Evolutionary conservation across 2,329 filamentous ascomycete genomes (phyloP), one percentile per base, ranked within the genome.

Genomic region (Pseudogymnoascus sp.): DNA sequence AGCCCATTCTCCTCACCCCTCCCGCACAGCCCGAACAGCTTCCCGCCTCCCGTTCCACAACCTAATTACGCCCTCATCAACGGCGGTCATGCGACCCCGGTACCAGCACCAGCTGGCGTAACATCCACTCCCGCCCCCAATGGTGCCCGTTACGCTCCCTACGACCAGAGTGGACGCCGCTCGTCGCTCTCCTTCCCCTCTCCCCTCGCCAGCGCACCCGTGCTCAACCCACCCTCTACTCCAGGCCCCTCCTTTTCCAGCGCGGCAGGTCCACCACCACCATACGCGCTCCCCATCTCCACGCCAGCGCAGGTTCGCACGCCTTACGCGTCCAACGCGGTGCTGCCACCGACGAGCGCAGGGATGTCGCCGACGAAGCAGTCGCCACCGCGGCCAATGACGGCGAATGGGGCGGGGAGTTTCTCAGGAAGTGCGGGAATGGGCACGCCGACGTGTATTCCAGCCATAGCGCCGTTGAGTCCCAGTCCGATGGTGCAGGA

Each of bases 401-500:
- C 66, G 28, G 67, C 69, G 2, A 72, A 71, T 66, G 68, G 69
- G 5, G 21, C 50, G 7, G 38, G 31, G 42, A 70, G 63, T 44
- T 66, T 71, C 61, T 67, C 66, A 1, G 65, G 65, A 2, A 60
- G 31, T 21, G 33, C 3, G 3, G 31, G 23, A 3, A 38, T 53
- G 38, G 66, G 63, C 14, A 73, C 71, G 8, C 72, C 73, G 6
- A 76, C 81, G 0, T 78, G 86, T 23, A 74, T 88, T 2, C 85
- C 85, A 4, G 85, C 85, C 0, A 73, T 80, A 1, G 79, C 83
- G 42, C 77, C 82, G 1, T 71, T 89, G 59, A 81, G 83, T 8
- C 86, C 86, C 0, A 83, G 80, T 44, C 80, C 82, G 1, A 79
- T 78, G 12, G 77, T 81, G 63, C 80, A 82, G 66, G 84, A 85